Percentiles rank a stretch among this genome's conserved stretches.
phyloP scores from a whole-genome alignment of 2,329 filamentous ascomycete genomes.

The Raffaelea deltoideospora region DNA sequence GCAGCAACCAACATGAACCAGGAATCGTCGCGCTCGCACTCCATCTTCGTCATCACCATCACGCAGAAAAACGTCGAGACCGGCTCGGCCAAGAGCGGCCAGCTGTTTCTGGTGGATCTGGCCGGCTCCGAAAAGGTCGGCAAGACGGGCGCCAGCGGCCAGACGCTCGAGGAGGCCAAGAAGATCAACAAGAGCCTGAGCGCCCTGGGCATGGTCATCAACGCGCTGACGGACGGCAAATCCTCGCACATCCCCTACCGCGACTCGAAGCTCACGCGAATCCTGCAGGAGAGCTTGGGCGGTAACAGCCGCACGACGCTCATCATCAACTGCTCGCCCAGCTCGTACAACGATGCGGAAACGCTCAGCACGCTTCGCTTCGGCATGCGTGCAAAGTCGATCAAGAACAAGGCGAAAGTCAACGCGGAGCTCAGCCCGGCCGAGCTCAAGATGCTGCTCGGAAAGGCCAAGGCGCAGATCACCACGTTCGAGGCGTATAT shows the following conservation, averaged over 20 bases:
- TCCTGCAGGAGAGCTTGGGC: conserved; percentile 90
- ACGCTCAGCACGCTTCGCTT: conserved; percentile 86
- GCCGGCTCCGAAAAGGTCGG: conserved; percentile 97
- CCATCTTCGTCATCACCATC: conserved; percentile 93
- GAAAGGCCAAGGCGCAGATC: conserved; percentile 81
- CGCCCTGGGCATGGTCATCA: conserved; percentile 97
- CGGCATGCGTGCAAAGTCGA: conserved; percentile 90
- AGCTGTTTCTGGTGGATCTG: conserved; percentile 94
- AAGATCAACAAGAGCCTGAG: conserved; percentile 99
- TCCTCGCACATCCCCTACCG: conserved; percentile 91
- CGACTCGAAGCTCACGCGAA: conserved; percentile 95
- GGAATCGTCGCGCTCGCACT: conserved; percentile 94
- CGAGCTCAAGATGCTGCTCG: conserved; percentile 84
- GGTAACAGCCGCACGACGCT: conserved; percentile 97
- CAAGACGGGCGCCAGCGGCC: conserved; percentile 93
- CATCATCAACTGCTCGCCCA: conserved; percentile 98
- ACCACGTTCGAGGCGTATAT: conserved; percentile 84
- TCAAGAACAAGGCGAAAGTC: conserved; percentile 99
- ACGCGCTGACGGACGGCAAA: conserved; percentile 91
- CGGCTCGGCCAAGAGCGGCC: conserved; percentile 87
- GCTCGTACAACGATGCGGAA: conserved; percentile 94
- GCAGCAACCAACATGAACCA: conserved; percentile 98
- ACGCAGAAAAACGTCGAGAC: conserved; percentile 97
- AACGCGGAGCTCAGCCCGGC: conserved; percentile 93
- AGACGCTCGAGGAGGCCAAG: conserved; percentile 95